These are phyloP conservation scores for Penicillium freii DNA, from an alignment of 2,329 filamentous ascomycete species.

Conservation along the genomic window DNA sequence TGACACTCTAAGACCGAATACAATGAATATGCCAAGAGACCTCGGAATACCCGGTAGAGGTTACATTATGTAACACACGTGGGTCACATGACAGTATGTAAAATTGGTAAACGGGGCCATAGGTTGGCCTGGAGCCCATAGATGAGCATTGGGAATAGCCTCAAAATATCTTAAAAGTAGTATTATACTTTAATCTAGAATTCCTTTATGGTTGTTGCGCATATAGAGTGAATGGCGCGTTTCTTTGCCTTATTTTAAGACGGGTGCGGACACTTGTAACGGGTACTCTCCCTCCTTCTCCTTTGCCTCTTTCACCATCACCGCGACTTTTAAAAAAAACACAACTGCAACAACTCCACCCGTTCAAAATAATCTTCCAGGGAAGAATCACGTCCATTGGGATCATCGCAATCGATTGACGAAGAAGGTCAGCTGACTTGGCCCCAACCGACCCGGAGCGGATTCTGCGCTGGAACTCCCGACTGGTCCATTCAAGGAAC, in stretches of 20 bases:
- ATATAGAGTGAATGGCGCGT: not conserved
- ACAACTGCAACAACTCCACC: slow-evolving; percentile 3
- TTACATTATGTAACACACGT: slow-evolving; percentile 2
- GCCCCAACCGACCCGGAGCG: slow-evolving; percentile 6
- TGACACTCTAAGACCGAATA: not conserved
- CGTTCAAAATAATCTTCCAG: not conserved
- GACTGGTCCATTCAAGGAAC: slow-evolving; percentile 8
- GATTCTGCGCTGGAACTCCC: slow-evolving; percentile 13
- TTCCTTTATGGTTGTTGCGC: not conserved
- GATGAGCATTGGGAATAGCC: not conserved
- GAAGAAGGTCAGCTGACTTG: slow-evolving; percentile 9
- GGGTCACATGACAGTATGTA: slow-evolving; percentile 5
- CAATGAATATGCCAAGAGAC: not conserved
- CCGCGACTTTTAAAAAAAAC: not conserved
- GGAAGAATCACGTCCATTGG: slow-evolving; percentile 2
- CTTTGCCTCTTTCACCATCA: slow-evolving; percentile 13
- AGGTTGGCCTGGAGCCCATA: not conserved
- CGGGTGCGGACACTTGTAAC: slow-evolving; percentile 14
- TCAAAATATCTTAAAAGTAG: not conserved
- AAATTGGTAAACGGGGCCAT: slow-evolving; percentile 9
- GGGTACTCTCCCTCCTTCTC: slow-evolving; percentile 8
- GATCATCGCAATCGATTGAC: slow-evolving; percentile 6
- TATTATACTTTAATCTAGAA: not conserved
- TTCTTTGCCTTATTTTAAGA: slow-evolving; percentile 1
- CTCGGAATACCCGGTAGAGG: not conserved